phyloP scores from a whole-genome alignment of 78 protist species.

The Trichosphaerium sp. region DNA sequence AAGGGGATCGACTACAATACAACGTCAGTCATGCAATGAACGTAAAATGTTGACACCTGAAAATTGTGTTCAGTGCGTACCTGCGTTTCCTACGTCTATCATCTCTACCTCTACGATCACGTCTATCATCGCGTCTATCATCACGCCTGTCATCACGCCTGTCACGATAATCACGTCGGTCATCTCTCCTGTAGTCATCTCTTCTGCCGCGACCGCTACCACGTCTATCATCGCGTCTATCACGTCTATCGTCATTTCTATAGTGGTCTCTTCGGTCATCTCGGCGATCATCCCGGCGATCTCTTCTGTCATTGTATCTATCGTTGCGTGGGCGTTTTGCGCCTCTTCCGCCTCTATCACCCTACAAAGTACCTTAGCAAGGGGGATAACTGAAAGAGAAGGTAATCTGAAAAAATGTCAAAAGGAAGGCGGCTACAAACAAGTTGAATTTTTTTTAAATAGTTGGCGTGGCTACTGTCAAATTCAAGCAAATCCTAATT shows the following conservation, averaged over 20 bases:
- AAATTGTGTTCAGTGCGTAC: too few relatives aligned
- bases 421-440: too few relatives aligned
- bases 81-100: neutral
- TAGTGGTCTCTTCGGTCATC: too few relatives aligned
- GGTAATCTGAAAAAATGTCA: constrained; percentile 17
- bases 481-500: too few relatives aligned
- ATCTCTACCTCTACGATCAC: neutral
- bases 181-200: constrained; percentile 7
- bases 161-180: neutral
- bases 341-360: too few relatives aligned
- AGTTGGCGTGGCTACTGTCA: neutral
- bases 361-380: too few relatives aligned
- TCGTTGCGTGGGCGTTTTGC: neutral
- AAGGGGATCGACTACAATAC: too few relatives aligned
- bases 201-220: neutral
- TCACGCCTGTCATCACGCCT: constrained; percentile 6
- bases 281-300: constrained; percentile 7
- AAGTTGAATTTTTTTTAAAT: neutral
- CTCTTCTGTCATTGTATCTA: constrained; percentile 1
- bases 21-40: too few relatives aligned
- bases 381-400: too few relatives aligned
- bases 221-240: too few relatives aligned
- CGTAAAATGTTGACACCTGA: too few relatives aligned
- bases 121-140: constrained; percentile 10
- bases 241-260: too few relatives aligned